Percentiles rank a stretch among this genome's conserved stretches.
Conservation (phyloP, 495 filamentous ascomycete genomes). For the Oidiodendron maius region DNA sequence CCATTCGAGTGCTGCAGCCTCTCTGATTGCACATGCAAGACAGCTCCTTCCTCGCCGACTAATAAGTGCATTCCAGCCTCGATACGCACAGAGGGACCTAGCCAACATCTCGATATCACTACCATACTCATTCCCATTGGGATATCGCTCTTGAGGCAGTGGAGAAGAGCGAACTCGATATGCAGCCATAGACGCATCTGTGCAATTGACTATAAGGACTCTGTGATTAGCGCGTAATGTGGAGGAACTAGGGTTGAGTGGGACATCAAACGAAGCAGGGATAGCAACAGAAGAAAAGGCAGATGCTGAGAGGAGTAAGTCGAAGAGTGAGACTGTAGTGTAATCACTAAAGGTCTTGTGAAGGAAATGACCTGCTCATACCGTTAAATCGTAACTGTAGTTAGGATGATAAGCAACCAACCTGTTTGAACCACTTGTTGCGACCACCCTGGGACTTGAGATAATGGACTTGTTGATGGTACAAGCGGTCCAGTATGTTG, state of each 20-base stretch:
- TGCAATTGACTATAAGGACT: conserved; percentile 49
- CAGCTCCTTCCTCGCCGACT: conserved; percentile 58
- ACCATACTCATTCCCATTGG: conserved; percentile 26
- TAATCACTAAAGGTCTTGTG: conserved; percentile 59
- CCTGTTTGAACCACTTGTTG: neutral
- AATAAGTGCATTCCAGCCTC: conserved; percentile 62
- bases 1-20: conserved; percentile 62
- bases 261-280: neutral
- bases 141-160: neutral
- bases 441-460: conserved; percentile 6
- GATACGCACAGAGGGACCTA: conserved; percentile 63
- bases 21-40: conserved; percentile 61
- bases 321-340: conserved; percentile 32
- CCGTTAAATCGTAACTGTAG: neutral
- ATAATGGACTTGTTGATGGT: conserved; percentile 35
- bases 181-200: conserved; percentile 5
- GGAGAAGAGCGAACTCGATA: conserved; percentile 2
- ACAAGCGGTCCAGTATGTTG: conserved; percentile 41
- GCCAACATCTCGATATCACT: conserved; percentile 58
- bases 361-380: conserved; percentile 57
- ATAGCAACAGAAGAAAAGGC: conserved; percentile 9
- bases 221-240: conserved; percentile 18
- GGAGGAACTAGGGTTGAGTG: conserved; percentile 8
- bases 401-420: too few species aligned
- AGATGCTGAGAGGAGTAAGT: conserved; percentile 33